A percentile compares a stretch with the other conserved stretches of the same genome.
Conservation (phyloP, 352 stramenopile species). For the Phytopythium helicoides region DNA sequence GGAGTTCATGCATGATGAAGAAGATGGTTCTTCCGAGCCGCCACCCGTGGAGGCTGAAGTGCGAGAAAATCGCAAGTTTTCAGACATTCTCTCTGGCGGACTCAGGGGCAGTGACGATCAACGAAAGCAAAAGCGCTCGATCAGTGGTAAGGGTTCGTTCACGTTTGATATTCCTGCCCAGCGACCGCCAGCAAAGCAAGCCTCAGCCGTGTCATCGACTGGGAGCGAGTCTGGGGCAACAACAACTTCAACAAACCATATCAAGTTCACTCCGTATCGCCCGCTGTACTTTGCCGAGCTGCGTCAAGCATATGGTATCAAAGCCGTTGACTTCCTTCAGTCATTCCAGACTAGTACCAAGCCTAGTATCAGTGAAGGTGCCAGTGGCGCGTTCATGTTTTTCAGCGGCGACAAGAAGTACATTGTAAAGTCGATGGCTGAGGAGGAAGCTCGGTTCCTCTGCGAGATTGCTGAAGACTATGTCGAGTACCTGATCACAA, state of each 20-base stretch:
- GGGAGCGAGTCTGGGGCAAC: slow-evolving; percentile 12
- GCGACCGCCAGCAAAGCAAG: slow-evolving; percentile 13
- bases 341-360: slow-evolving; percentile 86
- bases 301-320: slow-evolving; percentile 65
- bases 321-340: slow-evolving; percentile 53
- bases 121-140: slow-evolving; percentile 5
- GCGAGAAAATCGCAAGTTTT: slow-evolving; percentile 18
- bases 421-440: slow-evolving; percentile 90
- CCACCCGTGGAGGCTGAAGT: slow-evolving; percentile 3
- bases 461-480: slow-evolving; percentile 86
- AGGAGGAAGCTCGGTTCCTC: slow-evolving; percentile 78
- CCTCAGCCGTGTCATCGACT: slow-evolving; percentile 19
- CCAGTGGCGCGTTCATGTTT: slow-evolving; percentile 91
- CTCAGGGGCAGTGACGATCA: slow-evolving; percentile 16
- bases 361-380: slow-evolving; percentile 88
- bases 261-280: slow-evolving; percentile 76
- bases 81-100: slow-evolving; percentile 1
- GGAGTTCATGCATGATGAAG: slow-evolving; percentile 24
- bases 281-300: slow-evolving; percentile 75
- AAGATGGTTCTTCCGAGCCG: slow-evolving; percentile 8
- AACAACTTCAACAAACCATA: slow-evolving; percentile 31
- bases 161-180: slow-evolving; percentile 38
- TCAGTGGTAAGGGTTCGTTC: slow-evolving; percentile 16
- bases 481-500: slow-evolving; percentile 75
- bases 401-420: slow-evolving; percentile 89